Evolutionary conservation across 1,139 yeast genomes (phyloP).

Genomic region (Yamadazyma taylorii): DNA sequence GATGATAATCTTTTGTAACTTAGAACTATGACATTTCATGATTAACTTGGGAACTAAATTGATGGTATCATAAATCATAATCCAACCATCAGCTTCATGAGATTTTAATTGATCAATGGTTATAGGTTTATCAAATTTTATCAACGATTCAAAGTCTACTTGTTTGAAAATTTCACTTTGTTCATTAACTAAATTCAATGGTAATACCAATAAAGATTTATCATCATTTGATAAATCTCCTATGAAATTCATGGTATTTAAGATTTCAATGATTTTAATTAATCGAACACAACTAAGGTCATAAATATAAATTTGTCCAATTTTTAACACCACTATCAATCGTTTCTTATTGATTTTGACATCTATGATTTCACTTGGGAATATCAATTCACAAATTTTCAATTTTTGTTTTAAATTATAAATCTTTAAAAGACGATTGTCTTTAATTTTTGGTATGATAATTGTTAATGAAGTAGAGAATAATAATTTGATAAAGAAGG

Average conservation of each 20-base stretch:
- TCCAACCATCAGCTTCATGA: constrained; percentile 37
- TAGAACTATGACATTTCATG: constrained; percentile 59
- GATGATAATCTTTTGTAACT: constrained; percentile 45
- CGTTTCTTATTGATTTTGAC: constrained; percentile 67
- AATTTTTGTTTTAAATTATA: constrained; percentile 68
- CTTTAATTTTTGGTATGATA: constrained; percentile 49
- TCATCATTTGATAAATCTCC: constrained; percentile 55
- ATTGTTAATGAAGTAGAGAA: constrained; percentile 71
- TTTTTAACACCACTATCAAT: constrained; percentile 56
- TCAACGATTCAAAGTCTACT: constrained; percentile 7
- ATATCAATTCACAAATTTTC: constrained; percentile 68
- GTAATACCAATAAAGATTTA: constrained; percentile 45
- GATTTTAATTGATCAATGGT: constrained; percentile 11
- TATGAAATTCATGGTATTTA: constrained; percentile 25
- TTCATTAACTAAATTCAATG: constrained; percentile 27
- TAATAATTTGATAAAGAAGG: constrained; percentile 55
- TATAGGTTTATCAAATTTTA: constrained; percentile 14
- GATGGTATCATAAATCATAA: constrained; percentile 61
- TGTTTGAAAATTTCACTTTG: constrained; percentile 31
- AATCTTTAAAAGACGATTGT: constrained; percentile 55
- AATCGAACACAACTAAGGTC: constrained; percentile 73
- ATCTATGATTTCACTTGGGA: constrained; percentile 60
- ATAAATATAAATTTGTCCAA: constrained; percentile 66
- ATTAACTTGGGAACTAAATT: constrained; percentile 54
- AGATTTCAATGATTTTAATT: constrained; percentile 56